These are phyloP conservation scores for Globisporangium middletonii DNA, from an alignment of 352 stramenopile genomes.

Conservation along the genomic window DNA sequence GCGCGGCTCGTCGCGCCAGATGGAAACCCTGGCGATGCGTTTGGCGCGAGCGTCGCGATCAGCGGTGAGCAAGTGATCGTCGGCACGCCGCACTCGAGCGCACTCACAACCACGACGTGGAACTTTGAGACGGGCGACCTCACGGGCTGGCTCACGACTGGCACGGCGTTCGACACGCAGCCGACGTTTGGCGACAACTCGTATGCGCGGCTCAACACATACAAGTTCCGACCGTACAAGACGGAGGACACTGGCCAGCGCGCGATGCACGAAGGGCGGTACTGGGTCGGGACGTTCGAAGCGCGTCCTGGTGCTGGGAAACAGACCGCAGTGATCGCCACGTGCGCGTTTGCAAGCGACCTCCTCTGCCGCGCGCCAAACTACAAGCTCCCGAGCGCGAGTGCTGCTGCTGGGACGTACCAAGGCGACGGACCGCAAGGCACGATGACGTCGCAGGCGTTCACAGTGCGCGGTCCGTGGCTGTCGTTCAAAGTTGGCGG, in stretches of 20 bases:
- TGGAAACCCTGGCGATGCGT: conserved; percentile 66
- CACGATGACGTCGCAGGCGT: conserved; percentile 92
- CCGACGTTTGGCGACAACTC: conserved; percentile 95
- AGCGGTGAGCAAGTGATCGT: conserved; percentile 76
- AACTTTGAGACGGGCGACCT: conserved; percentile 97
- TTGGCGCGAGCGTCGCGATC: conserved; percentile 68
- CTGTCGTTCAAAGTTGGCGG: conserved; percentile 95
- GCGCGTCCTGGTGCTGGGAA: conserved; percentile 73
- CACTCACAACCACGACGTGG: conserved; percentile 90
- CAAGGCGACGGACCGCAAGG: conserved; percentile 90
- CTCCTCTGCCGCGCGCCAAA: conserved; percentile 51
- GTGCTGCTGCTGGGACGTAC: conserved; percentile 44
- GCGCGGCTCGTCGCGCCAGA: conserved; percentile 52
- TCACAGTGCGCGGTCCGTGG: conserved; percentile 84
- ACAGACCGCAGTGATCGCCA: conserved; percentile 26
- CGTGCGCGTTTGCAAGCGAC: conserved; percentile 68
- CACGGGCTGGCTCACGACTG: conserved; percentile 90
- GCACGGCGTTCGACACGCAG: conserved; percentile 91
- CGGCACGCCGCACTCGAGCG: conserved; percentile 55
- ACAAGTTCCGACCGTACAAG: conserved; percentile 31
- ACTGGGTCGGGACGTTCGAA: conserved; percentile 95
- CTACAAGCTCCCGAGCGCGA: conserved; percentile 72
- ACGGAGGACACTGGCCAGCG: conserved; percentile 35
- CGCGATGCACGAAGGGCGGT: conserved; percentile 76
- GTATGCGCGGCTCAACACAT: conserved; percentile 74